Percentiles rank a stretch among this genome's conserved stretches.
These are phyloP conservation scores for Calocybe indica DNA, from an alignment of 768 basidiomycete genomes.

Conservation along the genomic window DNA sequence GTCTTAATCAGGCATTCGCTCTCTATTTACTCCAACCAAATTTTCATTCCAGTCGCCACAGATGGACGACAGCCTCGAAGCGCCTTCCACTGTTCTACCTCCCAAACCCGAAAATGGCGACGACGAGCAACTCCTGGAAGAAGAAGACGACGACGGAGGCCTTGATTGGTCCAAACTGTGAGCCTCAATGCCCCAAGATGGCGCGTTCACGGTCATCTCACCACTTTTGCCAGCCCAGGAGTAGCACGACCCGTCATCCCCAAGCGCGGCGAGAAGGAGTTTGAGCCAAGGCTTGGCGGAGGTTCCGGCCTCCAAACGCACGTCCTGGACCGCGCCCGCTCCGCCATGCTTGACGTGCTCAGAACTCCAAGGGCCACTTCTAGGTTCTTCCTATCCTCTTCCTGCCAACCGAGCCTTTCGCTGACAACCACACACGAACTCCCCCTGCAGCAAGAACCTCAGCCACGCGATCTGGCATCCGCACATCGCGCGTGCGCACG, in stretches of 20 bases:
- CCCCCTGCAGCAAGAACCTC: slow-evolving; percentile 53
- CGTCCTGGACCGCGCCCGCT: slow-evolving; percentile 71
- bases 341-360: slow-evolving; percentile 85
- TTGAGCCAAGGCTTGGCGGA: slow-evolving; percentile 67
- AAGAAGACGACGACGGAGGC: not conserved
- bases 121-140: not conserved
- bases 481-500: slow-evolving; percentile 52
- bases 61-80: slow-evolving; percentile 1
- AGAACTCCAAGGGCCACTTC: slow-evolving; percentile 68
- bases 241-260: slow-evolving; percentile 72
- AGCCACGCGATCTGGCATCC: slow-evolving; percentile 84
- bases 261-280: slow-evolving; percentile 96
- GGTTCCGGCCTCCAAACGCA: slow-evolving; percentile 77
- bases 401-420: slow-evolving; percentile 1
- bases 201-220: not conserved
- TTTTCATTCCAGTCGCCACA: not conserved
- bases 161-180: slow-evolving; percentile 2
- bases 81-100: not conserved
- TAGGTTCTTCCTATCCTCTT: slow-evolving; percentile 41
- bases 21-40: not conserved
- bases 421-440: no score
- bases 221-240: slow-evolving; percentile 23
- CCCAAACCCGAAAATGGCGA: not conserved
- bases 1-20: no score
- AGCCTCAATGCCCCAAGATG: not conserved